Base-by-base conservation (phyloP, 352 stramenopile species). In the Globisporangium barbulae region DNA sequence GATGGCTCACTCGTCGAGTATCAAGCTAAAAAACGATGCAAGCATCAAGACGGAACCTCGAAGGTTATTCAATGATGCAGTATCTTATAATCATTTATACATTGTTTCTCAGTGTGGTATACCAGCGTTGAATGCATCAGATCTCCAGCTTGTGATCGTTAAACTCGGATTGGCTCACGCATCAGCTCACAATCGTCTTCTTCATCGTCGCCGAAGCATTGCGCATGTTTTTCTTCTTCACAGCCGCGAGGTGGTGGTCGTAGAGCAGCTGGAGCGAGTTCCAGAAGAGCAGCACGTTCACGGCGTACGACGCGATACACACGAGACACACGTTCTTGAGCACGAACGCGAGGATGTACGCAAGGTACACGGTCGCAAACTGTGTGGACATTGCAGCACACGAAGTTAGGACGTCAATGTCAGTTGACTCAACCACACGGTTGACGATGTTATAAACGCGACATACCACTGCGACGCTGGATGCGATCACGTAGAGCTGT, bases 291-390 rank as follows among this genome's bases (percentile, higher is more conserved):
- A 54, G 52, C 0, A 59, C 52, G 53, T 81, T 89, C 63, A 89
- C 71, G 7, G 70, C 44, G 42, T 89, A 89, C n/a, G 78, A 75
- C 30, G 68, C 69, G 41, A 85, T 53, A 59, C 78, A 88, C 61
- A 89, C 75, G 48, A 89, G 17, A 25, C 80, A 89, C 39, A 89
- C 68, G 56, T 87, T 76, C 28, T 74, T 72, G 47, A 88, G 61
- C 37, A 88, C 70, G 47, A 88, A 83, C 37, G 61, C 70, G 53
- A 89, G 61, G 44, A 89, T 75, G 74, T 79, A 87, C 17, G 72
- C 78, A 60, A 89, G 61, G 57, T 88, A 88, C 30, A 71, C 50
- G 22, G 73, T 80, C 41, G 83, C 45, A 15, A 64, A 66, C 80
- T 89, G 35, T 19, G 31, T 22, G 10, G 61, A 2, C 22, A 72